Percentiles rank a stretch among this genome's conserved stretches.
Conservation (phyloP, 2,329 filamentous ascomycete genomes). For the Aspergillus cejpii region DNA sequence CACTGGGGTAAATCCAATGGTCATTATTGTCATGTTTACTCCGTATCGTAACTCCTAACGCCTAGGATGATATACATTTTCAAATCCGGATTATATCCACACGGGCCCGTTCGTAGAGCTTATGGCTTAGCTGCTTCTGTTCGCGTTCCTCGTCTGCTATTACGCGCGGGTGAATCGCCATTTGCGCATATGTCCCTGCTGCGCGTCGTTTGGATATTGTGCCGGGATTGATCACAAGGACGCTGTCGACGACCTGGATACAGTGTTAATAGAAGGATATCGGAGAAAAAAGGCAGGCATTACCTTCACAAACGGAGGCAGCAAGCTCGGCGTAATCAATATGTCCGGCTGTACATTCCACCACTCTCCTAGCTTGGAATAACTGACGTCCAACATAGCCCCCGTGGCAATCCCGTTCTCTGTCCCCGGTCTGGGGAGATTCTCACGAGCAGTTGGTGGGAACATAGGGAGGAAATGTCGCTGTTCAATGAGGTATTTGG, state of each 20-base stretch:
- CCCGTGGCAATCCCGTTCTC: constrained; percentile 59
- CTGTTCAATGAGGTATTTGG: constrained; percentile 77
- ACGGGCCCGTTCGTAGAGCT: constrained; percentile 71
- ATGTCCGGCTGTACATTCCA: constrained; percentile 79
- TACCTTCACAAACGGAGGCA: constrained; percentile 86
- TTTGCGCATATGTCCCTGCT: constrained; percentile 75
- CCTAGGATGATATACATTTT: constrained; percentile 5
- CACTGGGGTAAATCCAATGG: not conserved
- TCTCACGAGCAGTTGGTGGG: constrained; percentile 65
- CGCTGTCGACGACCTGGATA: constrained; percentile 75
- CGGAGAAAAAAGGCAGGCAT: constrained; percentile 17
- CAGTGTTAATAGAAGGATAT: constrained; percentile 1
- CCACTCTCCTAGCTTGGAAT: constrained; percentile 86
- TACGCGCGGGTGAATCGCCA: constrained; percentile 64
- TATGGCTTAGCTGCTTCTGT: constrained; percentile 59
- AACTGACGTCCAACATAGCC: constrained; percentile 72
- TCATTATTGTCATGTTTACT: not conserved
- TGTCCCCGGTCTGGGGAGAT: constrained; percentile 58
- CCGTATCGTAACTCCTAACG: not conserved
- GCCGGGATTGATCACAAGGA: constrained; percentile 85
- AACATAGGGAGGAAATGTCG: constrained; percentile 86
- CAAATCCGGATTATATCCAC: constrained; percentile 81
- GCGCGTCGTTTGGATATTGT: constrained; percentile 76
- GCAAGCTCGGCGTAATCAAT: constrained; percentile 69
- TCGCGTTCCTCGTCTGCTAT: constrained; percentile 54